Evolutionary conservation across 176 grass and related monocot species (phyloP).

Genomic region (Microstegium vimineum): DNA sequence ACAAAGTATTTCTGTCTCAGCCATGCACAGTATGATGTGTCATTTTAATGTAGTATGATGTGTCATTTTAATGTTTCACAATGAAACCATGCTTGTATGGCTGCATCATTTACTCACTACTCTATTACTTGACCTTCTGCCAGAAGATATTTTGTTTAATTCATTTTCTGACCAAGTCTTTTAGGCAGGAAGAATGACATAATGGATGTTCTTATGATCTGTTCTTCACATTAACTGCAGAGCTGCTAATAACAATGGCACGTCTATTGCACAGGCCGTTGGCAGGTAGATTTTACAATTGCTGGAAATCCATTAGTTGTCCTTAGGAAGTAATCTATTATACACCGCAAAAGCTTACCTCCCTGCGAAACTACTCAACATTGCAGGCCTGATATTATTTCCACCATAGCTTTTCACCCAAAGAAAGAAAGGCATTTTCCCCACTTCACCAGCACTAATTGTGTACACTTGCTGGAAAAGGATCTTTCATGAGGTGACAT

Average conservation of each 20-base stretch:
- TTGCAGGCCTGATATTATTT: background rate
- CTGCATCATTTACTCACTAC: background rate
- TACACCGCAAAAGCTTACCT: background rate
- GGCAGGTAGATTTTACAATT: background rate
- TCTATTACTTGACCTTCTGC: background rate
- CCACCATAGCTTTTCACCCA: background rate
- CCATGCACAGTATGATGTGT: background rate
- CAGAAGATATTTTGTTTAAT: background rate
- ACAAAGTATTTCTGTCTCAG: background rate
- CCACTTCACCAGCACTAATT: background rate
- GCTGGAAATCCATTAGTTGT: background rate
- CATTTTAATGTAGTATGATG: too few relatives aligned
- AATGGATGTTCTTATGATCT: constrained; percentile 2
- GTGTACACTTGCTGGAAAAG: background rate
- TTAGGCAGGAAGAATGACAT: constrained; percentile 7
- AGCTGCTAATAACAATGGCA: background rate
- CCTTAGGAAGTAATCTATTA: too few relatives aligned
- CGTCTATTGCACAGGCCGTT: constrained; percentile 5
- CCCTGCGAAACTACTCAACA: background rate
- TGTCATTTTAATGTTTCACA: background rate
- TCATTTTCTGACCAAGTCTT: background rate
- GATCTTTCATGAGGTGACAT: background rate
- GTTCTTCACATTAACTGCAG: background rate
- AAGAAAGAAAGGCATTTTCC: background rate
- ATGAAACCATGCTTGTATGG: background rate